Evolutionary conservation across 305 asterid genomes (phyloP), one percentile per base, ranked within the genome.

Genomic region (Solanum aculeatissimum): DNA sequence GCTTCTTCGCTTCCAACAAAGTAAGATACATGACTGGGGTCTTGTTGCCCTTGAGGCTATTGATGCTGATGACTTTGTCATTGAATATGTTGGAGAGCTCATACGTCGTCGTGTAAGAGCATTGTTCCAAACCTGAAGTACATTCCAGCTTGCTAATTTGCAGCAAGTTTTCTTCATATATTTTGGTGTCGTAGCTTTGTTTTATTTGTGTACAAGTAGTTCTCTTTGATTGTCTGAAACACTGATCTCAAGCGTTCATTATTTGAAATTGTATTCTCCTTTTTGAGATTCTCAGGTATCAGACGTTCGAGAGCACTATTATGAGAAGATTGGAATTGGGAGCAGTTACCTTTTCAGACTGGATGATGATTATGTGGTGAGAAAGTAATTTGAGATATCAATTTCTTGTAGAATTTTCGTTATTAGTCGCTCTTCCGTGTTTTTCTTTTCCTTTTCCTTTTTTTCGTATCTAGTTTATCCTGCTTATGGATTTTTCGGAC

Each of bases 21-120:
- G 98, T 91, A 95, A 91, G 92, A 97, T 97, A 89, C 99, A 97
- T 85, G 98, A 95, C 81, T 97, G 99, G 99, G 99, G 99, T 87
- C 94, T 97, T 70, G 90, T 95, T 87, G 99, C 98, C 3, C 89
- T 94, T 87, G 99, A 97, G 90, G 92, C 99, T 81, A 97, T 97
- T 78, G 99, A 97, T 84, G 98, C 99, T 10, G 99, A 97, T 90
- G 99, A 97, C 88, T 95, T 97, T 86, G 99, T 97, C 80, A 95
- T 97, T 75, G 99, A 97, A 92, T 97, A 97, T 90, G 99, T 97
- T 88, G 99, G 99, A 89, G 98, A 97, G 89, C 96, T 97, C 70
- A 95, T 97, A 86, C 99, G 99, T 72, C 91, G 97, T 68, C 89
- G 96, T 87, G 99, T 97, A 90, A 92, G 99, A 82, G 85, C 77